These are phyloP conservation scores for Barnettozyma vustinii DNA, from an alignment of 805 yeast genomes.

Conservation along the genomic window DNA sequence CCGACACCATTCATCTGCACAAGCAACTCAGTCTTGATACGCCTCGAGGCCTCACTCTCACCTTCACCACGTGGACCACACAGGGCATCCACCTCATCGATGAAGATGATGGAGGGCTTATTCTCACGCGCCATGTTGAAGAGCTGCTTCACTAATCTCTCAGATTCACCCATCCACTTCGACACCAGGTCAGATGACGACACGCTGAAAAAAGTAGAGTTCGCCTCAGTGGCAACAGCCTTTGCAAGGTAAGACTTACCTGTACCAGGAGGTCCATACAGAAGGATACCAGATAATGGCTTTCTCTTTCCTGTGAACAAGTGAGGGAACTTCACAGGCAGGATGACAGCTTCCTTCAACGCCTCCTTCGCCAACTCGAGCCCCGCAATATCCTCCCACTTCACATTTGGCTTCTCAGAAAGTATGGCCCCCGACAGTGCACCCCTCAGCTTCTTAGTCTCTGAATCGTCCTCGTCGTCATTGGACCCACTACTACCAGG, in stretches of 20 bases:
- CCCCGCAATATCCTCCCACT: slow-evolving; percentile 96
- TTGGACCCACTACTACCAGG: slow-evolving; percentile 42
- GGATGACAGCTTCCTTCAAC: slow-evolving; percentile 91
- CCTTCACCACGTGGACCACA: slow-evolving; percentile 99
- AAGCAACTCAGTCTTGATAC: slow-evolving; percentile 91
- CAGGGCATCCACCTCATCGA: slow-evolving; percentile 96
- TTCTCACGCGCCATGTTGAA: slow-evolving; percentile 95
- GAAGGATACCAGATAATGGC: slow-evolving; percentile 84
- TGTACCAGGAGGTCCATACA: slow-evolving; percentile 95
- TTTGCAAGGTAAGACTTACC: slow-evolving; percentile 96
- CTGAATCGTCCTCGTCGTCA: slow-evolving; percentile 66
- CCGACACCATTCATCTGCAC: slow-evolving; percentile 99
- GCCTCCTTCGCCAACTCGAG: slow-evolving; percentile 94
- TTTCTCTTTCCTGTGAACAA: slow-evolving; percentile 90
- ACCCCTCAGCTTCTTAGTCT: slow-evolving; percentile 82
- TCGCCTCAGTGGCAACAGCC: slow-evolving; percentile 98
- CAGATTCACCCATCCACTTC: slow-evolving; percentile 99
- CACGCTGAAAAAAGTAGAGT: slow-evolving; percentile 92
- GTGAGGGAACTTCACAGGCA: slow-evolving; percentile 95
- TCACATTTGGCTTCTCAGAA: slow-evolving; percentile 85
- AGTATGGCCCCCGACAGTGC: slow-evolving; percentile 90
- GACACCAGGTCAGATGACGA: slow-evolving; percentile 94
- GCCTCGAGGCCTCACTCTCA: slow-evolving; percentile 91
- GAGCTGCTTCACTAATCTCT: slow-evolving; percentile 89
- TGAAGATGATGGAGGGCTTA: slow-evolving; percentile 92